Evolutionary conservation across 495 filamentous ascomycete species (phyloP).

Genomic region (Penicillium turbatum): DNA sequence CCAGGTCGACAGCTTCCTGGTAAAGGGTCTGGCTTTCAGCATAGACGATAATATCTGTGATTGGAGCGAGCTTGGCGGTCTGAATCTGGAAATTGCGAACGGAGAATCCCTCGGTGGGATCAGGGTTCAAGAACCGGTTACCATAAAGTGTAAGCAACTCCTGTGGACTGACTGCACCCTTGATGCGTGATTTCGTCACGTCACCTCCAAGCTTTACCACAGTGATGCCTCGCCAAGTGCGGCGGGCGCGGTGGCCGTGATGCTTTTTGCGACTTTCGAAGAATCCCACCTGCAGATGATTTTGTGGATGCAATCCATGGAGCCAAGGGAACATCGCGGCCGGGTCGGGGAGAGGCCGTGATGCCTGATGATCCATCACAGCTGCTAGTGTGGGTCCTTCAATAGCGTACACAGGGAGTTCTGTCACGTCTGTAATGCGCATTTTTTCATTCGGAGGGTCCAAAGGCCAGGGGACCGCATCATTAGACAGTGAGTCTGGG

Average conservation of each 20-base stretch:
- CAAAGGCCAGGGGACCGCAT: slow-evolving; percentile 62
- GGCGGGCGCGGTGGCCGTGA: slow-evolving; percentile 65
- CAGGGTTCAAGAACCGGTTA: slow-evolving; percentile 51
- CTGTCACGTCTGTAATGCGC: slow-evolving; percentile 27
- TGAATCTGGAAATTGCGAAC: slow-evolving; percentile 97
- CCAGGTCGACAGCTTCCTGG: slow-evolving; percentile 58
- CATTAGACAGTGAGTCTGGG: slow-evolving; percentile 26
- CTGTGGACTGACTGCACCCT: slow-evolving; percentile 75
- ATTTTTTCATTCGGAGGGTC: slow-evolving; percentile 65
- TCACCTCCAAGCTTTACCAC: slow-evolving; percentile 87
- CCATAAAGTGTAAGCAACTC: slow-evolving; percentile 60
- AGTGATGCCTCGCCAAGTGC: slow-evolving; percentile 75
- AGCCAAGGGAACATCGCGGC: slow-evolving; percentile 92
- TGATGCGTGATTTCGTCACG: slow-evolving; percentile 67
- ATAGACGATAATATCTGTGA: slow-evolving; percentile 92
- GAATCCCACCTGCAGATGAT: slow-evolving; percentile 83
- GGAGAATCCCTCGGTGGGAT: slow-evolving; percentile 80
- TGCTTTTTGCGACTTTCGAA: slow-evolving; percentile 70
- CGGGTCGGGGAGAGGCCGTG: slow-evolving; percentile 78
- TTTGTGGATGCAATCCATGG: slow-evolving; percentile 87
- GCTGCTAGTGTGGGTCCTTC: slow-evolving; percentile 61
- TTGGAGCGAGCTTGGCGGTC: slow-evolving; percentile 77
- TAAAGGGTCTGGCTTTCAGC: slow-evolving; percentile 48
- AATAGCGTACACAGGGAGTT: slow-evolving; percentile 58
- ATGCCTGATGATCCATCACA: slow-evolving; percentile 68